Conservation (phyloP, 768 basidiomycete genomes). For the Trametes meyenii region DNA sequence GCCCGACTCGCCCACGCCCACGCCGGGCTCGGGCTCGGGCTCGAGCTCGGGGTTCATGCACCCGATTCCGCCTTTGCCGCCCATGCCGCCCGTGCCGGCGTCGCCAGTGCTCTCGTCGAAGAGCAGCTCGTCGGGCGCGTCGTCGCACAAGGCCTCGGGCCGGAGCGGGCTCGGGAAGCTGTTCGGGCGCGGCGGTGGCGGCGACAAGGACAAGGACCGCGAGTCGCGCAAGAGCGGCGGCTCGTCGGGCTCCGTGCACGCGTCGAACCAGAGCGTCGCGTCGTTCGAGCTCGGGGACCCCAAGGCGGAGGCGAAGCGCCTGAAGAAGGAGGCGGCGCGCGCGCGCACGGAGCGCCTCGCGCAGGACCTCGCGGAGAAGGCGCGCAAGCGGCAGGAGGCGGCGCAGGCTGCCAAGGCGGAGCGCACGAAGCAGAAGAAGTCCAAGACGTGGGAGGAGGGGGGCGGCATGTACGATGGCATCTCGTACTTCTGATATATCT, state of each 20-base stretch:
- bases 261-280: conserved; percentile 18
- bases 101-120: conserved; percentile 14
- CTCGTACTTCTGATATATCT: conserved; percentile 18
- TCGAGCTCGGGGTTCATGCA: not conserved
- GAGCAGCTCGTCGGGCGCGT: conserved; percentile 14
- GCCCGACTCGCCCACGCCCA: not conserved
- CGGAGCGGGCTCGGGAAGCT: conserved; percentile 8
- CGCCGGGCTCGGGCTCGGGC: not conserved
- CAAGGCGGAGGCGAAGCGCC: conserved; percentile 44
- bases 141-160: conserved; percentile 8
- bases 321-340: conserved; percentile 45
- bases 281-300: conserved; percentile 16
- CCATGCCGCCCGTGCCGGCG: conserved; percentile 4
- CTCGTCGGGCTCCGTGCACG: conserved; percentile 6
- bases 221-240: conserved; percentile 16
- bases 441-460: conserved; percentile 19
- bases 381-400: conserved; percentile 33
- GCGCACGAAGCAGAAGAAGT: conserved; percentile 13
- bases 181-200: conserved; percentile 8
- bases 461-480: conserved; percentile 23
- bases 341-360: conserved; percentile 47
- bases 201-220: conserved; percentile 23
- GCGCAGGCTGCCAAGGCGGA: conserved; percentile 22
- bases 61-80: not conserved
- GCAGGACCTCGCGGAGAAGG: conserved; percentile 45